phyloP scores from a whole-genome alignment of 768 basidiomycete genomes.

The Mycena pura region DNA sequence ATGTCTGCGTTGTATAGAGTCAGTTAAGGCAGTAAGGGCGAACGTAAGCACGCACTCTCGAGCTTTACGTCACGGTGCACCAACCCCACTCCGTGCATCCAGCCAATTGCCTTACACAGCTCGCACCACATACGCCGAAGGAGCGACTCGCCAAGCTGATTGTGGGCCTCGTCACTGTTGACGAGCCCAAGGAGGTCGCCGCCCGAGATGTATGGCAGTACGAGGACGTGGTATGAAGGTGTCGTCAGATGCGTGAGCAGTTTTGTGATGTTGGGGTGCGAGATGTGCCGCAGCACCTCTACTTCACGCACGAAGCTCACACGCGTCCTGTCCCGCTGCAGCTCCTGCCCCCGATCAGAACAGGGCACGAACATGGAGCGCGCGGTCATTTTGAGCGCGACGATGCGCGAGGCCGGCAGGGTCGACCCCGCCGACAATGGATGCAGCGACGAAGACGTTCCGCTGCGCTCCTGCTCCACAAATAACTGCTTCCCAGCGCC shows the following conservation, averaged over 20 bases:
- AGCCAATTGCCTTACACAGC: conserved; percentile 77
- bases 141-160: conserved; percentile 39
- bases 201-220: conserved; percentile 76
- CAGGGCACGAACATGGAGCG: conserved; percentile 36
- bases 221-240: conserved; percentile 74
- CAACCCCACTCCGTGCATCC: conserved; percentile 86
- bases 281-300: conserved; percentile 84
- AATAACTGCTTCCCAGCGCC: conserved; percentile 22
- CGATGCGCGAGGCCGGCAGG: conserved; percentile 35
- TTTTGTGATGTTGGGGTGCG: conserved; percentile 80
- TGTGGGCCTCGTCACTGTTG: conserved; percentile 58
- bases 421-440: not conserved
- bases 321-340: conserved; percentile 72
- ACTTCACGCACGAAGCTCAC: conserved; percentile 85
- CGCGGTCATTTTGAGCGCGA: conserved; percentile 57
- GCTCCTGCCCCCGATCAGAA: conserved; percentile 40
- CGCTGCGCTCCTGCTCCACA: conserved; percentile 15
- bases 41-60: conserved; percentile 56
- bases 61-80: conserved; percentile 94
- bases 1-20: conserved; percentile 59
- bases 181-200: conserved; percentile 85
- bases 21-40: not conserved
- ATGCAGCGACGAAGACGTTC: not conserved
- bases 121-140: conserved; percentile 78
- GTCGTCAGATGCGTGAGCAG: conserved; percentile 77